Base-by-base conservation (phyloP, 257 asterid genomes). In the Capsicum chinense region DNA sequence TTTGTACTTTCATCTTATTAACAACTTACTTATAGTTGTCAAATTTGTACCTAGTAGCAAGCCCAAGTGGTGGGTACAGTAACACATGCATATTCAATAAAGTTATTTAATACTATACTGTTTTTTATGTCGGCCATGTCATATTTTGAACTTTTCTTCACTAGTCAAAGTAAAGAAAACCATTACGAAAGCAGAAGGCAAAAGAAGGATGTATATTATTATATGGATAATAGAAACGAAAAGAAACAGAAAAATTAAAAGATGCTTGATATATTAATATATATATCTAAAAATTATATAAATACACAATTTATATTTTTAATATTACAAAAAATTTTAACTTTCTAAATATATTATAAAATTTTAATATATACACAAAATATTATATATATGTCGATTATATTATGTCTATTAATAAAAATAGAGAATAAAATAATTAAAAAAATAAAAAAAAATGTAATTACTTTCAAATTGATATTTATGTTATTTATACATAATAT, bases 121-220 rank as follows among this genome's bases (percentile, higher is more conserved):
- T 39, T 26, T 60, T 14, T 56, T 7, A 58, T n/a, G 74, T 80
- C 56, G 83, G 83, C 74, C 56, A 59, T 39, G 44, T 63, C 3
- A 42, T 44, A n/a, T 39, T 60, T 80, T 80, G 57, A 60, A 42
- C 2, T 60, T 80, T 19, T 39, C 50, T 1, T 17, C 15, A 7
- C 14, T 42, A 58, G 71, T 80, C 73, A 80, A 80, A 62, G 82
- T 78, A 66, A 54, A 78, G 82, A 35, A 33, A 33, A 54, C 66
- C 64, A 9, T 8, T 3, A 14, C 33, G 66, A 54, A 78, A 54
- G 66, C 33, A 54, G 66, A 54, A 26, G 33, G 33, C 33, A 26
- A 26, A 33, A 78, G 66, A 54, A 78, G 63, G 33, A 8, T 15
- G 82, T 54, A 33, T 52, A 76, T 54, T 52, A 76, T 54, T 76